Base-by-base conservation (phyloP, 1,139 yeast genomes). In the Geotrichum restrictum region DNA sequence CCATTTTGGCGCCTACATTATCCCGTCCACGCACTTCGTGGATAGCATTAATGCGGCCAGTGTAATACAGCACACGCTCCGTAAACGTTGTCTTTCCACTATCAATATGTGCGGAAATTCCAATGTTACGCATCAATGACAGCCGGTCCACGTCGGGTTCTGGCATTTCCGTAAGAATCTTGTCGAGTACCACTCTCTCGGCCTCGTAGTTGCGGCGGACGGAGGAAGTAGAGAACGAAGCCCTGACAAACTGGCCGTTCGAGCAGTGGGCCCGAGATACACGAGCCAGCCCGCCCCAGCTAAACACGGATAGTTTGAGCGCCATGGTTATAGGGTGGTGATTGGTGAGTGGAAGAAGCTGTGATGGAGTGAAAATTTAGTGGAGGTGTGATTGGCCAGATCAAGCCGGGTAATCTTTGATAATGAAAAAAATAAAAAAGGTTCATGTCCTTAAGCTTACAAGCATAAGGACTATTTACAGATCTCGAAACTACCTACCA, bases 1-100 rank as follows among this genome's bases (percentile, higher is more conserved):
- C 99, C 95, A 93, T 93, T 73, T 89, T 93, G 56, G 99, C 99
- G 55, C 99, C 99, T 56, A 93, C 98, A 61, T 91, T 83, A 70
- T 93, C 99, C 65, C 95, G 82, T 49, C 99, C 99, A 70, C 98
- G 80, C 11, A 93, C 99, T 71, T 93, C 99, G 68, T 93, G 99
- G 64, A 93, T 94, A 27, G 96, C 96, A 69, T 91, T 89, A 70
- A 94, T 94, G 68, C 98, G 81, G 56, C 98, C 98, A 8, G 99
- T 93, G 69, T 94, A 94, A 72, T 82, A 93, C 62, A 93, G 74
- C 48, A 93, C 98, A 69, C 99, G 85, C 73, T 93, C 99, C 16
- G 98, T 93, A 70, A 91, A 91, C 0, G 98, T 91, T 38, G 98
- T 91, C 69, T 91, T 91, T 59, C 98, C 98, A 1, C 96, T 88